phyloP scores from a whole-genome alignment of 2,329 filamentous ascomycete species.

The Hysterium pulicare region DNA sequence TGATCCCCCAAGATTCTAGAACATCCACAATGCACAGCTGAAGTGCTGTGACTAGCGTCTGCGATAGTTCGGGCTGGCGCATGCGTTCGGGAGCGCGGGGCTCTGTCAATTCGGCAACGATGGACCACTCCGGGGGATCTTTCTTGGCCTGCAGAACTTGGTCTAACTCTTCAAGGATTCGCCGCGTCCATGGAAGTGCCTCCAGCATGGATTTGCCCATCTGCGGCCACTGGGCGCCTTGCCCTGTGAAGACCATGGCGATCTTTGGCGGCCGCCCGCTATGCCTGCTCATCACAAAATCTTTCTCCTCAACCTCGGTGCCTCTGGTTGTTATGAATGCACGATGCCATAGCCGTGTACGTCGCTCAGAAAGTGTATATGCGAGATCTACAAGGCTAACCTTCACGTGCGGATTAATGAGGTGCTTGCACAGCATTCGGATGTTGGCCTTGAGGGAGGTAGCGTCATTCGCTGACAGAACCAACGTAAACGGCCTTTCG shows the following conservation, averaged over 20 bases:
- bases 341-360: conserved; percentile 3
- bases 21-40: conserved; percentile 7
- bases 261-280: conserved; percentile 10
- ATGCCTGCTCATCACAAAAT: no score
- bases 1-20: conserved; percentile 5
- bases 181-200: neutral
- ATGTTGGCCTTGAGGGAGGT: conserved; percentile 3
- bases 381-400: conserved; percentile 4
- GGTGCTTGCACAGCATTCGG: conserved; percentile 4
- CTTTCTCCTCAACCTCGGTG: conserved; percentile 1
- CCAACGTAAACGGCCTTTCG: neutral
- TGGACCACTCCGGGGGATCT: conserved; percentile 5
- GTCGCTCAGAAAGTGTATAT: conserved; percentile 8
- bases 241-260: conserved; percentile 39
- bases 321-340: neutral
- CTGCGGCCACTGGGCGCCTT: conserved; percentile 35
- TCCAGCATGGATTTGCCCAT: conserved; percentile 26
- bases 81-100: conserved; percentile 6
- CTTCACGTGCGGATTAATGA: conserved; percentile 7
- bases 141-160: conserved; percentile 3
- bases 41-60: conserved; percentile 9
- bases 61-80: conserved; percentile 8
- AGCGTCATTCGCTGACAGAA: conserved; percentile 10
- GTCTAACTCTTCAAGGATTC: conserved; percentile 1
- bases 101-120: conserved; percentile 8